phyloP scores from a whole-genome alignment of 352 stramenopile genomes.

The Blastocystis sp. region DNA sequence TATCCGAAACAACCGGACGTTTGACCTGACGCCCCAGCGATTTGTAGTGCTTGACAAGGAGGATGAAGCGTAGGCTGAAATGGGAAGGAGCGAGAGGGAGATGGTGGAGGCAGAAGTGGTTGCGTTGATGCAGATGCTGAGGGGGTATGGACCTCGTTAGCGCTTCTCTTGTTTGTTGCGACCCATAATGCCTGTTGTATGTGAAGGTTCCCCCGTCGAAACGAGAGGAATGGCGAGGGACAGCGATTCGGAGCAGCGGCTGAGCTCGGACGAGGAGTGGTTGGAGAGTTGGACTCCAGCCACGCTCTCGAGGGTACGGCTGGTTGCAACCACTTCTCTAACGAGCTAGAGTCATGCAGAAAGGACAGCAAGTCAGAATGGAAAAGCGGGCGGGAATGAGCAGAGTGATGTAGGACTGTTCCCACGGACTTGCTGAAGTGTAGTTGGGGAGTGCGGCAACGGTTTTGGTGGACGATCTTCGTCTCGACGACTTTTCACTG shows the following conservation, averaged over 20 bases:
- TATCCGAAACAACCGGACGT: background rate
- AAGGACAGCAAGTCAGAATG: no score
- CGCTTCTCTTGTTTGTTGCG: background rate
- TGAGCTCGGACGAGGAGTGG: no score
- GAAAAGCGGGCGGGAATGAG: no score
- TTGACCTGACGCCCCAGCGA: background rate
- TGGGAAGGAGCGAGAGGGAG: background rate
- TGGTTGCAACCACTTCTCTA: no score
- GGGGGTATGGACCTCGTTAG: background rate
- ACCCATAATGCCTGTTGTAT: background rate
- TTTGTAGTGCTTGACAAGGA: background rate
- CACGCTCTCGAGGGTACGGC: no score
- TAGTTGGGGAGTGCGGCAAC: background rate
- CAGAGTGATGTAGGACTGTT: no score
- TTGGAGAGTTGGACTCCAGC: no score
- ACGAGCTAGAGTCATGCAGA: no score
- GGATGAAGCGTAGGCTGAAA: background rate
- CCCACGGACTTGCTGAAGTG: no score
- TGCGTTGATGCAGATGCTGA: background rate
- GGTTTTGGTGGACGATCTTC: background rate
- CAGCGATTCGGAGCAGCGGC: no score
- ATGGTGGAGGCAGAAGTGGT: background rate
- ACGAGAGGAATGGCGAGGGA: no score
- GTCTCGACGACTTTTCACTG: slow-evolving; percentile 2
- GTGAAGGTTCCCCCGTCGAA: no score